Evolutionary conservation across 2,329 filamentous ascomycete genomes (phyloP), one percentile per base, ranked within the genome.

Genomic region (Penicillium sp.): DNA sequence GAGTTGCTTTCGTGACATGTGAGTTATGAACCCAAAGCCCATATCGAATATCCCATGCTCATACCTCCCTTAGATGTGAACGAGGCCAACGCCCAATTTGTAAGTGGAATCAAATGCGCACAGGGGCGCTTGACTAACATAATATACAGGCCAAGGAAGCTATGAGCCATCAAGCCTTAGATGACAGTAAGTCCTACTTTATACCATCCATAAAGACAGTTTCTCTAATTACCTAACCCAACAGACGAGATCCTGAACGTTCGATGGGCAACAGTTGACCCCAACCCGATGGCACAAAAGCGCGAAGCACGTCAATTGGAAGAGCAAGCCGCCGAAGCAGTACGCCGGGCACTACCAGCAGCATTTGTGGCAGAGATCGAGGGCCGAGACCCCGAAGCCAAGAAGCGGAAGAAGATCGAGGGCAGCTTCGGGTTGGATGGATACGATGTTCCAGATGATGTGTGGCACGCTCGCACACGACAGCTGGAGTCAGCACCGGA

Each of bases 331-430:
- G 94, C 94, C 0, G 94, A 97, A 67, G 95, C 94, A 1, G 91
- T 99, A 54, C 81, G 94, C 18, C 82, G 89, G 61, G 93, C 94
- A 0, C 78, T 99, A 4, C 94, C 94, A 0, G 91, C 89, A 0
- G 90, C 92, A 26, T 97, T 94, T 62, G 87, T 99, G 0, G 91
- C 92, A 0, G 92, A 99, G 78, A 87, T 99, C 46, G 94, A 99
- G 73, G 94, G 94, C 15, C 85, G 90, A 49, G 91, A 96, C 62
- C 89, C 90, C 0, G 90, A 92, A 65, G 89, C 92, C 40, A 83
- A 87, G 69, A 97, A 97, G 78, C 82, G 92, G 67, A 85, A 93
- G 73, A 95, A 90, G 75, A 86, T 96, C 25, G 91, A 97, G 72
- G 92, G 91, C 48, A 87, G 84, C 22, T 97, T 96, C 69, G 93